Base-by-base conservation (phyloP, 2,329 filamentous ascomycete genomes). In the Calonectria henricotiae region DNA sequence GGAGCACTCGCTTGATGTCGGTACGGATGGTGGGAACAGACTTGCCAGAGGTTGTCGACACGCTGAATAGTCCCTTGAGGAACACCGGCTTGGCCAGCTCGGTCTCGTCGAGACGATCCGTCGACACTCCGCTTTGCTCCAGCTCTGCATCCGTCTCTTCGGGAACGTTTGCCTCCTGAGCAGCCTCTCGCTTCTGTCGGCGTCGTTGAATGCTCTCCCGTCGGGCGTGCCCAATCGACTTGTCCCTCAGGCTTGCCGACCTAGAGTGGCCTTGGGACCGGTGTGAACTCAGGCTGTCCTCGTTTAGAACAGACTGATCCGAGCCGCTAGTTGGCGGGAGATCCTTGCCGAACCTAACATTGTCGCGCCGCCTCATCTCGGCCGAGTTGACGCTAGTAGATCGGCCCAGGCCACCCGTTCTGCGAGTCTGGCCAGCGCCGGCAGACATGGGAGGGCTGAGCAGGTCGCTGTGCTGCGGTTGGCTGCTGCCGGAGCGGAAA, bases 11-110 rank as follows among this genome's bases (percentile, higher is more conserved):
- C 79, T 97, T 97, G 76, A 99, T 94, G 79, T 99, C 96, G 7
- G 91, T 86, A 44, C 96, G 91, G 72, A 99, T 99, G 69, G 94
- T 91, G 1, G 91, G 86, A 12, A 98, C 89, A 1, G 96, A 94
- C 80, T 97, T 97, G 79, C 92, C 96, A 68, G 95, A 98, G 7
- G 96, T 99, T 0, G 96, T 99, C 4, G 94, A 97, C 65, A 98
- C 96, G 78, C 96, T 98, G 84, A 99, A 98, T 20, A 99, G 87
- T 5, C 96, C 96, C 83, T 98, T 99, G 68, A 99, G 89, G 81
- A 93, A 98, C 3, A 98, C 96, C 0, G 96, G 96, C 81, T 98
- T 98, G 64, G 96, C 92, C 71, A 96, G 89, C 75, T 97, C 94
- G 5, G 93, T 91, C 75, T 89, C 91, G 71, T 90, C 88, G 11